A percentile compares a stretch with the other conserved stretches of the same genome.
Evolutionary conservation across 106 monocot species (phyloP).

Genomic region (Dioscorea zingiberensis): DNA sequence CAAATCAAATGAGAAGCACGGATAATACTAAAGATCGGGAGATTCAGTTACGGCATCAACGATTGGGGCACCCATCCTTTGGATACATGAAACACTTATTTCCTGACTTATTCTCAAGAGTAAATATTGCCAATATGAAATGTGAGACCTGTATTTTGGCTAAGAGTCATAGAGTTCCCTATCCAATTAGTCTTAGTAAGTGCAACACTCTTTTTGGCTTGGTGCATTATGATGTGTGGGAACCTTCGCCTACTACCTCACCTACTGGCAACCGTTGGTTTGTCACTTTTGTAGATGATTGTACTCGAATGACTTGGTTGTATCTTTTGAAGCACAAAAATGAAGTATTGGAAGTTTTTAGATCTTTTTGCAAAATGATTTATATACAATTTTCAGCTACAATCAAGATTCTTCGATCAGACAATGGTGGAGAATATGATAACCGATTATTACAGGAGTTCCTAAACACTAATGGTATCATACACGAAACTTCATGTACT

Average conservation of each 20-base stretch:
- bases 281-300: slow-evolving; percentile 15
- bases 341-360: slow-evolving; percentile 3
- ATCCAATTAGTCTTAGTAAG: background rate
- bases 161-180: background rate
- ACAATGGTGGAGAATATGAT: slow-evolving; percentile 9
- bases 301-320: slow-evolving; percentile 2
- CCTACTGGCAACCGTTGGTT: slow-evolving; percentile 1
- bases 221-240: slow-evolving; percentile 11
- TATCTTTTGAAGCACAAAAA: slow-evolving; percentile 5
- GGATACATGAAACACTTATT: too few relatives aligned
- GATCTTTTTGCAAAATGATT: background rate
- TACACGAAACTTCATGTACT: too few relatives aligned
- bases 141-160: slow-evolving; percentile 3
- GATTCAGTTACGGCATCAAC: too few relatives aligned
- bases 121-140: background rate
- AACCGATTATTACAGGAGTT: too few relatives aligned
- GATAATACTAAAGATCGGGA: too few relatives aligned
- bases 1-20: too few relatives aligned
- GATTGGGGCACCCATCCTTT: too few relatives aligned
- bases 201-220: slow-evolving; percentile 1
- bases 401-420: slow-evolving; percentile 5
- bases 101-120: background rate
- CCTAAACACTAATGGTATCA: too few relatives aligned
- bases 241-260: background rate
- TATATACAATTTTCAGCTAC: slow-evolving; percentile 2